These are phyloP conservation scores for Pelargonium myrrhifolium DNA, from an alignment of 441 rosid species.

Conservation along the genomic window DNA sequence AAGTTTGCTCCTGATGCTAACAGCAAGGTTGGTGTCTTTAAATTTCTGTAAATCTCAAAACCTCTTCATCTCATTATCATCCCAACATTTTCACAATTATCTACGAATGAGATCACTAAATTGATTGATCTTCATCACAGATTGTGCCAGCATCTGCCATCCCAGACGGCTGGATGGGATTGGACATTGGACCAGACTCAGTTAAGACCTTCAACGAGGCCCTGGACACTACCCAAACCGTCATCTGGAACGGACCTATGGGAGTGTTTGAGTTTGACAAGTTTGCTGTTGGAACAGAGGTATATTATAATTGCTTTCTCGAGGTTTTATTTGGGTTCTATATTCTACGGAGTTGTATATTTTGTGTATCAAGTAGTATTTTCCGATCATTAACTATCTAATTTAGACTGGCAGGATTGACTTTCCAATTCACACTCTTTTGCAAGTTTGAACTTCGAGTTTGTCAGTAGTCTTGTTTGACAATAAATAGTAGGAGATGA, in stretches of 20 bases:
- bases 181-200: constrained; percentile 87
- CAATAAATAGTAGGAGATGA: no score
- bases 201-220: constrained; percentile 61
- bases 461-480: no score
- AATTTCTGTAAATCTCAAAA: not conserved
- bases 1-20: constrained; percentile 80
- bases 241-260: constrained; percentile 99
- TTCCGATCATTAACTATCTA: no score
- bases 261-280: constrained; percentile 88
- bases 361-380: no score
- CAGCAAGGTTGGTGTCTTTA: constrained; percentile 53
- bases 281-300: constrained; percentile 88
- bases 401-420: no score
- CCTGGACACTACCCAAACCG: constrained; percentile 62
- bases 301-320: constrained; percentile 15
- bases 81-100: not conserved
- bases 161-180: constrained; percentile 97
- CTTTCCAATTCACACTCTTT: no score
- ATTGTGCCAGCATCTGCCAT: constrained; percentile 66
- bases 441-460: no score
- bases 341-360: no score
- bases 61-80: no score
- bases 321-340: not conserved
- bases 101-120: not conserved
- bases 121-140: constrained; percentile 32